These are phyloP conservation scores for Conticribra weissflogii DNA, from an alignment of 108 stramenopile genomes.

Conservation along the genomic window DNA sequence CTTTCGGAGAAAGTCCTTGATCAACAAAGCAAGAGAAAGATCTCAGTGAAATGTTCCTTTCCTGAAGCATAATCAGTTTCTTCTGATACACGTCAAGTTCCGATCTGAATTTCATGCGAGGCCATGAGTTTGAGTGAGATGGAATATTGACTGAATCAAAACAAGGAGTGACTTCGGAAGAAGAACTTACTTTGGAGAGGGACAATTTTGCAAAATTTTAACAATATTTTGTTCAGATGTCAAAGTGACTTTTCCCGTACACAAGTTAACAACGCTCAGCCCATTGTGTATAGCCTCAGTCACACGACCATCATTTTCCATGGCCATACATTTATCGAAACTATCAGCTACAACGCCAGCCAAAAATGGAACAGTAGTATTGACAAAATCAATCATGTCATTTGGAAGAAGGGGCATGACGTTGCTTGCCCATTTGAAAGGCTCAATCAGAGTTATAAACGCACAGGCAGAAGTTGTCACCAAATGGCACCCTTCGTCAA, in stretches of 20 bases:
- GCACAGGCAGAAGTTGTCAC: slow-evolving; percentile 30
- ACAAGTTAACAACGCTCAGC: slow-evolving; percentile 27
- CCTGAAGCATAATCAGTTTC: not conserved
- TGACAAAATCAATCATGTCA: slow-evolving; percentile 45
- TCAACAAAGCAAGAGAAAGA: slow-evolving; percentile 5
- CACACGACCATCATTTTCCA: slow-evolving; percentile 19
- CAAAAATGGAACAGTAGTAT: slow-evolving; percentile 35
- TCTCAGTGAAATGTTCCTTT: not conserved
- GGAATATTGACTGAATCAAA: not conserved
- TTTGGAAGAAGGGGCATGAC: slow-evolving; percentile 44
- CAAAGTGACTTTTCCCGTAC: not conserved
- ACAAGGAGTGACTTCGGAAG: not conserved
- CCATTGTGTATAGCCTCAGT: slow-evolving; percentile 26
- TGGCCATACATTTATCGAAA: not conserved
- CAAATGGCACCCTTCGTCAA: slow-evolving; percentile 25
- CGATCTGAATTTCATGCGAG: too few species aligned
- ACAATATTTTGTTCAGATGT: slow-evolving; percentile 12
- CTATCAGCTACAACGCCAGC: slow-evolving; percentile 14
- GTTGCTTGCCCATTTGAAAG: slow-evolving; percentile 39
- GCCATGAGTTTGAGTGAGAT: not conserved
- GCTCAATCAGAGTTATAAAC: slow-evolving; percentile 32
- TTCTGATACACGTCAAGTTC: not conserved
- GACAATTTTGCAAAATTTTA: slow-evolving; percentile 4
- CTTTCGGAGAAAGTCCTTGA: slow-evolving; percentile 1
- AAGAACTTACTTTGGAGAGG: slow-evolving; percentile 5